Evolutionary conservation across 1,139 yeast genomes (phyloP).

Genomic region (Taphrina deformans): DNA sequence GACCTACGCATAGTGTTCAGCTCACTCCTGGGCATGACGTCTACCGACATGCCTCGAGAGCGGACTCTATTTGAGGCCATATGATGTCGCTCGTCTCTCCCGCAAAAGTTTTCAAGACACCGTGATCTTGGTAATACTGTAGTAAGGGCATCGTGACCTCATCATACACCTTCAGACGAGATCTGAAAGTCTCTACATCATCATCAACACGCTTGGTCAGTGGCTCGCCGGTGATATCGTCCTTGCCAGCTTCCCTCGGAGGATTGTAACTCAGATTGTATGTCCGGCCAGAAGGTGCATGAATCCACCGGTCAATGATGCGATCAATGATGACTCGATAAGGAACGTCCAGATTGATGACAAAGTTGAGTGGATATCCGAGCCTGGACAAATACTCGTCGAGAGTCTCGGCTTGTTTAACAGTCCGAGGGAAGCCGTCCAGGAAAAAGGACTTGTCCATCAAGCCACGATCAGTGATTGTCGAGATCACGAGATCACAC

Average conservation of each 20-base stretch:
- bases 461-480: slow-evolving; percentile 14
- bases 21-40: too few relatives aligned
- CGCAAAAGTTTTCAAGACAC: slow-evolving; percentile 57
- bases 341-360: slow-evolving; percentile 87
- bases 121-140: slow-evolving; percentile 57
- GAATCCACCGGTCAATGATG: slow-evolving; percentile 96
- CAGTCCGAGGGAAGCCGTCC: slow-evolving; percentile 99
- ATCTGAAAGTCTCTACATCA: slow-evolving; percentile 74
- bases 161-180: slow-evolving; percentile 64
- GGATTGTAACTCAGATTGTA: slow-evolving; percentile 45
- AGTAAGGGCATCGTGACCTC: slow-evolving; percentile 61
- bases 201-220: slow-evolving; percentile 97
- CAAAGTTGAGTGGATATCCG: slow-evolving; percentile 82
- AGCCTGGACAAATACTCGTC: slow-evolving; percentile 80
- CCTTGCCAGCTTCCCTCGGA: slow-evolving; percentile 91
- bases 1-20: too few relatives aligned
- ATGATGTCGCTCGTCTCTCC: slow-evolving; percentile 83
- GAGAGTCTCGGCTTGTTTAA: slow-evolving; percentile 96
- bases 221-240: slow-evolving; percentile 93
- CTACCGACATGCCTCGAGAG: neutral
- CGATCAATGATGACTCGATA: slow-evolving; percentile 95
- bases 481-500: slow-evolving; percentile 85
- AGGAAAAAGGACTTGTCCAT: slow-evolving; percentile 59
- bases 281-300: slow-evolving; percentile 37
- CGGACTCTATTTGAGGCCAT: slow-evolving; percentile 60